Base-by-base conservation (phyloP, 441 rosid genomes). In the Gossypium armourianum region DNA sequence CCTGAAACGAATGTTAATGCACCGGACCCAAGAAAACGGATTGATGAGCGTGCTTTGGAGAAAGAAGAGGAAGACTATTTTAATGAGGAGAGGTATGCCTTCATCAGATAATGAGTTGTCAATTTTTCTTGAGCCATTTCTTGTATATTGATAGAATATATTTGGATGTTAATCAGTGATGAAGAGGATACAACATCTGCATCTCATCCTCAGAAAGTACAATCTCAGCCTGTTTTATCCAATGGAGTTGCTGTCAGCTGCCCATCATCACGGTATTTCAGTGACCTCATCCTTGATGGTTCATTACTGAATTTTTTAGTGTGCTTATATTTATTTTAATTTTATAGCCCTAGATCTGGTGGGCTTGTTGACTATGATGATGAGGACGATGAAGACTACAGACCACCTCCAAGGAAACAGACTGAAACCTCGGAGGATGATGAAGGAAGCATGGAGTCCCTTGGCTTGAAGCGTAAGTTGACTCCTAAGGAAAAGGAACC, bases 51-150 rank as follows among this genome's bases (percentile, higher is more conserved):
- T 28, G 97, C 96, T 23, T 72, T 85, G 65, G 98, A 91, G 76
- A 95, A 95, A 83, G 99, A 95, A 77, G 99, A 92, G 83, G 93
- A 92, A 79, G 97, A 95, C 76, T 95, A 95, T 83, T 95, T 95
- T 79, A 92, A 92, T 15, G 96, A 84, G 80, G 94, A 92, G 82
- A 95, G 97, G 98, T 92, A 68, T 49, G 61, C 62, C 70, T 68
- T 52, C 17, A 23, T 68, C 79, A 17, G 57, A 32, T 15, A 40
- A 62, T 26, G 21, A 40, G 36, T 60, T 29, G 68, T 6, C 62
- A 56, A 56, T 60, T 29, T 59, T 53, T 26, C 52, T n/a, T 29
- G 54, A 17, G 24, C 47, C 66, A 66, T 73, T 74, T 55, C 68
- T 29, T 69, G 55, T 72, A 26, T 60, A 69, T 49, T 76, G 60